These are phyloP conservation scores for Solanum megistacrolobum DNA, from an alignment of 257 asterid species.

Conservation along the genomic window DNA sequence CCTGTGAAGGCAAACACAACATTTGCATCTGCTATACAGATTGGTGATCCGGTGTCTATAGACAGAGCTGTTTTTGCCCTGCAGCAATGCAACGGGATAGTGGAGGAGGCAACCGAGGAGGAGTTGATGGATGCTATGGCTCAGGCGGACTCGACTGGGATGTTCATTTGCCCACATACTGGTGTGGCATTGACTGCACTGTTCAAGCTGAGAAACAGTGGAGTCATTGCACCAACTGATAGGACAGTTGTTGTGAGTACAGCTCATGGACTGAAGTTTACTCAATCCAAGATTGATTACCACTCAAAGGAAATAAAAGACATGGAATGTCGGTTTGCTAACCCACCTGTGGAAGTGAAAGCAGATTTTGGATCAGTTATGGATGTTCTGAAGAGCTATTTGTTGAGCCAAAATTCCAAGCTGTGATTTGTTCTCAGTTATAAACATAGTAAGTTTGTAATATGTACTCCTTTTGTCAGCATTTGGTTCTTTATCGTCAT, in stretches of 20 bases:
- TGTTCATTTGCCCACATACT: slow-evolving; percentile 89
- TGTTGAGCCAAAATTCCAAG: slow-evolving; percentile 49
- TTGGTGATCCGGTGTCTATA: slow-evolving; percentile 84
- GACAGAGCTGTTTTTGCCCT: slow-evolving; percentile 75
- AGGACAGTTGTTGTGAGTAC: slow-evolving; percentile 87
- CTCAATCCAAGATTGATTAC: slow-evolving; percentile 68
- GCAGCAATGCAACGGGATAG: slow-evolving; percentile 59
- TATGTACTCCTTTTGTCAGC: slow-evolving; percentile 8
- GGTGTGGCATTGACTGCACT: slow-evolving; percentile 80
- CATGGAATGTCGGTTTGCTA: slow-evolving; percentile 64
- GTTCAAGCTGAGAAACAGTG: slow-evolving; percentile 63
- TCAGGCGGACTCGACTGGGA: slow-evolving; percentile 85
- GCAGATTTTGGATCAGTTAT: slow-evolving; percentile 85
- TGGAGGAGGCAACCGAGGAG: slow-evolving; percentile 88
- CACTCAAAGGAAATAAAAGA: slow-evolving; percentile 64
- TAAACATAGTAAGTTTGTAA: slow-evolving; percentile 18
- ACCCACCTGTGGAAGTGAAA: slow-evolving; percentile 75
- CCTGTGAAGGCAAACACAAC: slow-evolving; percentile 71
- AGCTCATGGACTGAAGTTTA: slow-evolving; percentile 86
- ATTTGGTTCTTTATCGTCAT: neutral
- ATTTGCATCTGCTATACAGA: slow-evolving; percentile 85
- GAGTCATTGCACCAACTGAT: slow-evolving; percentile 51
- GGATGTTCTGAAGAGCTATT: slow-evolving; percentile 75
- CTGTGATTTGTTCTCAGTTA: neutral
- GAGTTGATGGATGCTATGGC: slow-evolving; percentile 92